phyloP scores from a whole-genome alignment of 805 yeast genomes.

The Schwanniomyces yamadae region DNA sequence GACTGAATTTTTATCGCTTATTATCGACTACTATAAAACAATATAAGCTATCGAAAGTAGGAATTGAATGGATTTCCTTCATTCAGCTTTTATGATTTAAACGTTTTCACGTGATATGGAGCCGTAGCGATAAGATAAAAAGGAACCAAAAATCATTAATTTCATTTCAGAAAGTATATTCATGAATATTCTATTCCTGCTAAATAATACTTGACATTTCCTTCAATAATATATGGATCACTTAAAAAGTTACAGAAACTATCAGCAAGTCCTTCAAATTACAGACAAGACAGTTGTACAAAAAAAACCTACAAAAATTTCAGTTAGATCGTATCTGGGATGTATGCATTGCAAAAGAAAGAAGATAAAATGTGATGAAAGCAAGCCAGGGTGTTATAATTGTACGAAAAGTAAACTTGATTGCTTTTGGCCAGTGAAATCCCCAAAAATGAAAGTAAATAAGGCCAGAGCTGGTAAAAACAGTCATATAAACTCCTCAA shows the following conservation, averaged over 20 bases:
- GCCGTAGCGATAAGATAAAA: too few species aligned
- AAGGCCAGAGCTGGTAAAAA: background rate
- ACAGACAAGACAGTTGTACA: background rate
- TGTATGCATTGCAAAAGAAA: conserved; percentile 31
- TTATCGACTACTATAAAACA: too few species aligned
- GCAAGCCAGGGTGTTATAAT: conserved; percentile 25
- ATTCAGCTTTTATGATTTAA: too few species aligned
- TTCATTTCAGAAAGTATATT: too few species aligned
- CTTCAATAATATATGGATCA: too few species aligned
- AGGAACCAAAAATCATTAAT: too few species aligned
- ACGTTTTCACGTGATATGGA: too few species aligned
- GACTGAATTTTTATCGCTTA: too few species aligned
- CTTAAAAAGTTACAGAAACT: background rate
- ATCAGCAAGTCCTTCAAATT: conserved; percentile 2
- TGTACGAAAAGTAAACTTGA: conserved; percentile 20
- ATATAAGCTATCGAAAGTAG: too few species aligned
- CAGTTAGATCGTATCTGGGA: conserved; percentile 16
- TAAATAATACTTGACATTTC: too few species aligned
- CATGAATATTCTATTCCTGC: too few species aligned
- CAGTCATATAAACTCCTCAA: background rate
- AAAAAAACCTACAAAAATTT: background rate
- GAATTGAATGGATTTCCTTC: too few species aligned
- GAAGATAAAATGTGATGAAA: conserved; percentile 32
- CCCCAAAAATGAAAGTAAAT: background rate
- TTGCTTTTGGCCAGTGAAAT: conserved; percentile 5